Evolutionary conservation across 2,329 filamentous ascomycete genomes (phyloP).

Genomic region (Eutypella sp.): DNA sequence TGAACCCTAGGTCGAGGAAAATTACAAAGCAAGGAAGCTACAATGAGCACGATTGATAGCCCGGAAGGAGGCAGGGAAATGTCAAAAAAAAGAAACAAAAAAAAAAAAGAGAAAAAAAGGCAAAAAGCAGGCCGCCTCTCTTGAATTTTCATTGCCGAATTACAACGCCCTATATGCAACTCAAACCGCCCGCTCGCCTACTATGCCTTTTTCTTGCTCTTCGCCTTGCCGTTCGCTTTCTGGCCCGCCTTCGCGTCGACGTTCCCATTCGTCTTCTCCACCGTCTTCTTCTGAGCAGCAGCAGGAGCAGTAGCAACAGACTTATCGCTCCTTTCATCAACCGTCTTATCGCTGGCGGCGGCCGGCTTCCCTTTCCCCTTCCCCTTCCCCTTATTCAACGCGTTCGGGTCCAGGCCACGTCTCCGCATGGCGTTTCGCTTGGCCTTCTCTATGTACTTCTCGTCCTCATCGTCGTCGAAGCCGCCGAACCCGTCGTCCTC

Average conservation of each 20-base stretch:
- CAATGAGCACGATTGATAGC: too few species aligned
- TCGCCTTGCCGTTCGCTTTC: conserved; percentile 24
- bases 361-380: conserved; percentile 18
- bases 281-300: too few species aligned
- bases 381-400: conserved; percentile 39
- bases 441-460: conserved; percentile 66
- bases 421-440: conserved; percentile 68
- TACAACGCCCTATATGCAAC: not conserved
- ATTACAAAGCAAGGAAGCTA: too few species aligned
- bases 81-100: too few species aligned
- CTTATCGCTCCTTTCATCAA: conserved; percentile 23
- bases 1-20: too few species aligned
- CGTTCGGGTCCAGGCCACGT: conserved; percentile 69
- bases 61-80: too few species aligned
- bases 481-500: conserved; percentile 59
- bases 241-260: conserved; percentile 11
- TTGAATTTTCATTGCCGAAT: too few species aligned
- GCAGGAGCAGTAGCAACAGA: too few species aligned
- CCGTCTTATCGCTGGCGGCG: conserved; percentile 10
- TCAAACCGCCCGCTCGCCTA: not conserved
- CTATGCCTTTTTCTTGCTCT: conserved; percentile 1
- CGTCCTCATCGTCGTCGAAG: conserved; percentile 71
- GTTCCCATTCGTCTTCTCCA: conserved; percentile 23
- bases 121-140: too few species aligned
- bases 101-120: too few species aligned